Percentiles rank a stretch among this genome's conserved stretches.
Conservation (phyloP, 805 yeast species). For the Clavispora carvajalis region DNA sequence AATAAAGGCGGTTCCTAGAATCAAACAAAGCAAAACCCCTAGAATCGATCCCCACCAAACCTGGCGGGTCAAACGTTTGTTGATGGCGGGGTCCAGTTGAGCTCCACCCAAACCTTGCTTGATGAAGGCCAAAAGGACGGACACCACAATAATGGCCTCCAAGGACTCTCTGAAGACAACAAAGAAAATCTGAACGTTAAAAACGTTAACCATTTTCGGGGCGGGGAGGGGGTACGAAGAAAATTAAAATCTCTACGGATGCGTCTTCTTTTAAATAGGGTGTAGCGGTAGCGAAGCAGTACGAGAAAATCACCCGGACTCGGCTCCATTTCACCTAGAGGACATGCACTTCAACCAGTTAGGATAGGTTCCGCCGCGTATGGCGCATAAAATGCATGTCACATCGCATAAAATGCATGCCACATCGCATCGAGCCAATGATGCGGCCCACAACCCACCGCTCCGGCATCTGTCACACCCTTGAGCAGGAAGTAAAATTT, state of each 20-base stretch:
- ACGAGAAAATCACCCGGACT: not conserved
- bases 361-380: not conserved
- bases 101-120: constrained; percentile 76
- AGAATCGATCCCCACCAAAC: constrained; percentile 78
- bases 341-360: not conserved
- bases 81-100: constrained; percentile 41
- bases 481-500: not conserved
- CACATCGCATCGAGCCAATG: not conserved
- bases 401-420: not conserved
- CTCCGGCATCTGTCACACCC: not conserved
- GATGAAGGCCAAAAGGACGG: constrained; percentile 86
- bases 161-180: constrained; percentile 90
- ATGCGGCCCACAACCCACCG: not conserved
- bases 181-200: constrained; percentile 74
- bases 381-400: not conserved
- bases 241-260: not conserved
- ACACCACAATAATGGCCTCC: constrained; percentile 88
- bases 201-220: constrained; percentile 45
- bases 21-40: constrained; percentile 76
- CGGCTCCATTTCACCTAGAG: not conserved
- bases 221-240: not conserved
- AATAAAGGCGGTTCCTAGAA: constrained; percentile 88
- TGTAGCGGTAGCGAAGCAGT: too few species aligned
- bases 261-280: not conserved
- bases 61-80: constrained; percentile 63